Evolutionary conservation across 441 rosid species (phyloP).

Genomic region (Pelargonium australe): DNA sequence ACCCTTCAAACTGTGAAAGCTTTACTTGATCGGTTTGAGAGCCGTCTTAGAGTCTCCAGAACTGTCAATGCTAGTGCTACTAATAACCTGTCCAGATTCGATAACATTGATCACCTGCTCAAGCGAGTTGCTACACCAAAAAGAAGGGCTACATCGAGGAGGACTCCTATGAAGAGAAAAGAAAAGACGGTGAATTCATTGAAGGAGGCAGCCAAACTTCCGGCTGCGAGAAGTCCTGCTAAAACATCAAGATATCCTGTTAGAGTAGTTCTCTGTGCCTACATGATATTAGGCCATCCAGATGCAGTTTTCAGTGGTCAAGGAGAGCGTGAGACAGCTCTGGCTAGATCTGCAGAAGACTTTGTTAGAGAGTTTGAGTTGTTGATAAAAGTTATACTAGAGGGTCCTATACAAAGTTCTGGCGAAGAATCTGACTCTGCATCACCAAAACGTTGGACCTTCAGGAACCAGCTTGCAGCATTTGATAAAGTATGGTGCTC

Average conservation of each 20-base stretch:
- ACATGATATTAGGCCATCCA: constrained; percentile 90
- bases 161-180: constrained; percentile 37
- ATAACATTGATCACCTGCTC: constrained; percentile 82
- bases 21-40: constrained; percentile 73
- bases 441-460: constrained; percentile 44
- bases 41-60: constrained; percentile 51
- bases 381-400: constrained; percentile 57
- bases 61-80: constrained; percentile 23
- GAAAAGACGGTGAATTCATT: constrained; percentile 34
- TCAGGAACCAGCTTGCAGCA: constrained; percentile 65
- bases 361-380: constrained; percentile 67
- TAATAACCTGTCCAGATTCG: constrained; percentile 34
- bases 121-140: constrained; percentile 70
- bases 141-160: constrained; percentile 41
- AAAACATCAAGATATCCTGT: constrained; percentile 70
- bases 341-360: constrained; percentile 57
- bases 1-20: constrained; percentile 56
- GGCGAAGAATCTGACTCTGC: constrained; percentile 42
- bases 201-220: constrained; percentile 30
- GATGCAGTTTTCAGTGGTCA: constrained; percentile 86
- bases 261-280: constrained; percentile 79
- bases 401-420: constrained; percentile 56
- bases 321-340: constrained; percentile 75
- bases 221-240: constrained; percentile 28
- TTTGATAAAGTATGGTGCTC: constrained; percentile 86